phyloP scores from a whole-genome alignment of 371 early-diverging fungal species.

The Zopfochytrium polystomum region DNA sequence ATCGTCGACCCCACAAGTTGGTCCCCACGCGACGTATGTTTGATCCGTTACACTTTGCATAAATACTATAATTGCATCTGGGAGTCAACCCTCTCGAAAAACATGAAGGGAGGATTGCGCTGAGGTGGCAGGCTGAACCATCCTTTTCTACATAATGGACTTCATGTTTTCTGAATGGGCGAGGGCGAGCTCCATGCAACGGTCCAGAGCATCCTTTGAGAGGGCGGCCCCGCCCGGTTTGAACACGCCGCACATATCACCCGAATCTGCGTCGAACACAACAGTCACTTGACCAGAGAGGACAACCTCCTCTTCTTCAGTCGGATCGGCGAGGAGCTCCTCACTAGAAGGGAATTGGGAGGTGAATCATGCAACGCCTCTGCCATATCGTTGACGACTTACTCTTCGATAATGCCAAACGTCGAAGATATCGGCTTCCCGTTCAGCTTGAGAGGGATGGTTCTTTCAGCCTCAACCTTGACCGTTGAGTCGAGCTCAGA shows the following conservation, averaged over 20 bases:
- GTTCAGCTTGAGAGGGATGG: slow-evolving; percentile 48
- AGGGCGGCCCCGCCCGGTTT: slow-evolving; percentile 33
- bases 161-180: no score
- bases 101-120: no score
- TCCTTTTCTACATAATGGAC: no score
- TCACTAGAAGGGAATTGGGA: slow-evolving; percentile 38
- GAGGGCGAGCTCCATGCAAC: no score
- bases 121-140: no score
- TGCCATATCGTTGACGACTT: not conserved
- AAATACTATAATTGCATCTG: no score
- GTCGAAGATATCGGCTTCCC: slow-evolving; percentile 63
- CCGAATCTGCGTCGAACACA: slow-evolving; percentile 56
- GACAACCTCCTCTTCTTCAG: slow-evolving; percentile 67
- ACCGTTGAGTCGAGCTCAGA: slow-evolving; percentile 60
- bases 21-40: no score
- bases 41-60: no score
- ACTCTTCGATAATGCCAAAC: slow-evolving; percentile 64
- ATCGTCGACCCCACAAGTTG: no score
- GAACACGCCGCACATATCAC: slow-evolving; percentile 35
- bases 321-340: slow-evolving; percentile 73
- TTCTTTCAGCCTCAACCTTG: slow-evolving; percentile 45
- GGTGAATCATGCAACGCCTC: not conserved
- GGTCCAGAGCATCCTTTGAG: slow-evolving; percentile 12
- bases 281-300: slow-evolving; percentile 58
- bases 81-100: no score